Percentiles rank a stretch among this genome's conserved stretches.
phyloP scores from a whole-genome alignment of 495 filamentous ascomycete genomes.

The Acidiella bohemica region DNA sequence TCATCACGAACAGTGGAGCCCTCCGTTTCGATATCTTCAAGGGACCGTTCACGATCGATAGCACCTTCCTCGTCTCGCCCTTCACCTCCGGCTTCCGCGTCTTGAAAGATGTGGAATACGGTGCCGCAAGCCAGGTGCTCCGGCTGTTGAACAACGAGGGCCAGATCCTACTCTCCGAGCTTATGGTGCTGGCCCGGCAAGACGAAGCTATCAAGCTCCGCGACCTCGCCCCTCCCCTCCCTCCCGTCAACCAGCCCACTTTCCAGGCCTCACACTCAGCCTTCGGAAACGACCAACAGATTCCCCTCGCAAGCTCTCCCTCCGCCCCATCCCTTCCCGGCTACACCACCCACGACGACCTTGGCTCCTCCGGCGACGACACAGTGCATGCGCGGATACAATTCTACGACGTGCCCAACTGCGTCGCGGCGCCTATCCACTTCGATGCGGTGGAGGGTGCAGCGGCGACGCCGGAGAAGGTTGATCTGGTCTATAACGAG shows the following conservation, averaged over 20 bases:
- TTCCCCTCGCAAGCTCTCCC: conserved; percentile 24
- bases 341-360: conserved; percentile 82
- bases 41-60: conserved; percentile 77
- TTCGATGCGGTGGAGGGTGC: conserved; percentile 31
- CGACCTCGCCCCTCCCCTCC: conserved; percentile 7
- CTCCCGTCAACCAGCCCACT: conserved; percentile 8
- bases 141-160: conserved; percentile 60
- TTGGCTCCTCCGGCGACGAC: conserved; percentile 79
- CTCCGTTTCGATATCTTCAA: conserved; percentile 93
- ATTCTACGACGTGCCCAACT: conserved; percentile 70
- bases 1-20: conserved; percentile 75
- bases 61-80: conserved; percentile 71
- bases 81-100: conserved; percentile 72
- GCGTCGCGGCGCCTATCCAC: conserved; percentile 51
- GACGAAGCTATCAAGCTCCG: background rate
- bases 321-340: conserved; percentile 42
- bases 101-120: conserved; percentile 65
- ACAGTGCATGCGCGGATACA: conserved; percentile 62
- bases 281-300: background rate
- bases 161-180: conserved; percentile 35
- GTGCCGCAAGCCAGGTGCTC: conserved; percentile 54
- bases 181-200: background rate
- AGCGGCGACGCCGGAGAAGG: conserved; percentile 44
- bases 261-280: too few relatives aligned
- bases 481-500: conserved; percentile 83